These are phyloP conservation scores for Haplosporangium gracile DNA, from an alignment of 192 early-diverging fungal species.

Conservation along the genomic window DNA sequence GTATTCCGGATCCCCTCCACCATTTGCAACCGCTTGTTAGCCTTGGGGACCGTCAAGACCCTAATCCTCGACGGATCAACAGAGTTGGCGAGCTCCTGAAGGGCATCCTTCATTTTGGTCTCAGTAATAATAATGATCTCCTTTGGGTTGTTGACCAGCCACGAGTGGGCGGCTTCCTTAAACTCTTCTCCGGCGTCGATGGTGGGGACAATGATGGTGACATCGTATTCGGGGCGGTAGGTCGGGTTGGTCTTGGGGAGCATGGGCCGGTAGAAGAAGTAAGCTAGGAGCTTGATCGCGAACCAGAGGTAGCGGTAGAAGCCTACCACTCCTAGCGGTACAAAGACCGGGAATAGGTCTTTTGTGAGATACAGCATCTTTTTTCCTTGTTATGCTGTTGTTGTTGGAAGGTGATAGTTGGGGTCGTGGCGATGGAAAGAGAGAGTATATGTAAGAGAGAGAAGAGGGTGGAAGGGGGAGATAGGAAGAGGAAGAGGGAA, in stretches of 20 bases:
- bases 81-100: constrained; percentile 70
- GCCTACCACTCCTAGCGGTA: constrained; percentile 79
- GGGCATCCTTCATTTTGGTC: constrained; percentile 62
- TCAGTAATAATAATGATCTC: constrained; percentile 82
- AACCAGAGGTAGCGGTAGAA: constrained; percentile 83
- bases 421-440: neutral
- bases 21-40: constrained; percentile 81
- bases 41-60: constrained; percentile 69
- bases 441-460: neutral
- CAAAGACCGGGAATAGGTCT: constrained; percentile 74
- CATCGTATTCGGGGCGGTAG: constrained; percentile 69
- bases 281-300: constrained; percentile 73
- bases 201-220: constrained; percentile 81
- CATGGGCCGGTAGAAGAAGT: constrained; percentile 71
- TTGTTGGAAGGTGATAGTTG: too few species aligned
- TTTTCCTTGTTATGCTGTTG: constrained; percentile 6
- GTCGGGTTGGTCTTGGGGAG: constrained; percentile 69
- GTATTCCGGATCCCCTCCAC: constrained; percentile 74
- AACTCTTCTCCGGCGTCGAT: constrained; percentile 84
- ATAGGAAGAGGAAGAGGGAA: neutral
- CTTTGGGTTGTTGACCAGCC: constrained; percentile 72
- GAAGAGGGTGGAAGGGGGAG: neutral
- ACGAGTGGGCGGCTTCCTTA: constrained; percentile 73
- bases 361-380: constrained; percentile 77
- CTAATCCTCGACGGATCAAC: constrained; percentile 67